These are phyloP conservation scores for Tardiomyces blankii DNA, from an alignment of 1,139 yeast genomes.

Conservation along the genomic window DNA sequence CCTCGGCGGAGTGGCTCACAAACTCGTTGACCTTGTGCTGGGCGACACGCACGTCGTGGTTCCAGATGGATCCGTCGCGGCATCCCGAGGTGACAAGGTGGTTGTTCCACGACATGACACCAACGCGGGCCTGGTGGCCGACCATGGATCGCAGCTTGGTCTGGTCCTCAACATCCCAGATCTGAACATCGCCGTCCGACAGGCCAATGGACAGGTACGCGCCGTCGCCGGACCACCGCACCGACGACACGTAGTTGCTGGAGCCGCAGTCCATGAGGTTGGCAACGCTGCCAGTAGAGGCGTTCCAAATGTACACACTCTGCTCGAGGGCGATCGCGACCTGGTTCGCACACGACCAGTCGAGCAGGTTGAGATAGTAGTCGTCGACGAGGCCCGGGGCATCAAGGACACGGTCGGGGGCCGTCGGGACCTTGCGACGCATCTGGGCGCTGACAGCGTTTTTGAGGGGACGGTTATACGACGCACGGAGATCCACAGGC, in stretches of 20 bases:
- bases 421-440: conserved; percentile 63
- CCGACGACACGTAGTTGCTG: conserved; percentile 46
- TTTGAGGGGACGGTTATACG: conserved; percentile 30
- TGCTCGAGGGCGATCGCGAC: conserved; percentile 85
- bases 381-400: conserved; percentile 95
- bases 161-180: conserved; percentile 86
- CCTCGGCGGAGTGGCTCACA: conserved; percentile 71
- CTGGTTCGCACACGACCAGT: conserved; percentile 80
- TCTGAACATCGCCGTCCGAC: conserved; percentile 76
- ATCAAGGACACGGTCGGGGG: conserved; percentile 88
- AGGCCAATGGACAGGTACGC: conserved; percentile 77
- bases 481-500: conserved; percentile 41
- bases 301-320: conserved; percentile 88
- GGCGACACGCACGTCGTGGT: conserved; percentile 88
- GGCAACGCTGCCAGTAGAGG: conserved; percentile 70
- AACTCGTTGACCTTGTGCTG: conserved; percentile 55
- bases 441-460: conserved; percentile 36
- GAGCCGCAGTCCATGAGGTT: conserved; percentile 45
- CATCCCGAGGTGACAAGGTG: conserved; percentile 78
- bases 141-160: conserved; percentile 68
- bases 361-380: conserved; percentile 73
- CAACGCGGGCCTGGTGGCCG: conserved; percentile 63
- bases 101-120: conserved; percentile 77
- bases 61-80: conserved; percentile 71
- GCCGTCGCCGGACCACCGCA: conserved; percentile 90